These are phyloP conservation scores for Rutstroemia sp. DNA, from an alignment of 2,329 filamentous ascomycete genomes.

Conservation along the genomic window DNA sequence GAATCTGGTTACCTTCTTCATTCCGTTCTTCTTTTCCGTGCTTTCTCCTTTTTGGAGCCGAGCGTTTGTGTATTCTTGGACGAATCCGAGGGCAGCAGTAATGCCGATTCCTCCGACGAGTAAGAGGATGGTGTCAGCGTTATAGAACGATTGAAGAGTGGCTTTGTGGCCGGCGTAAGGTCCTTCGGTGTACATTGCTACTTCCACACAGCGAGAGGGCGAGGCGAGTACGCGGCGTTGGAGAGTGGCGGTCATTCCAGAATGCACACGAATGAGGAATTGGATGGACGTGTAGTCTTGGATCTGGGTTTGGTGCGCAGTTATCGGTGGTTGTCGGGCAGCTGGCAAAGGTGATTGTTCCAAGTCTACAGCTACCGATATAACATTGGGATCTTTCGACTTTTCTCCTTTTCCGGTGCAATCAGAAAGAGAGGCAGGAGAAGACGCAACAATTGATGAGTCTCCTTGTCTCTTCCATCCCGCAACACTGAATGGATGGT, in stretches of 20 bases:
- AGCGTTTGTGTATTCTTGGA: slow-evolving; percentile 16
- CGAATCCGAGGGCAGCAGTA: slow-evolving; percentile 3
- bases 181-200: not conserved
- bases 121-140: not conserved
- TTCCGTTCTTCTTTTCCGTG: not conserved
- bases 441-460: not conserved
- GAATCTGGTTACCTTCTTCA: slow-evolving; percentile 19
- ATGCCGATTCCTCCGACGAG: slow-evolving; percentile 2
- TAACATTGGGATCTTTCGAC: not conserved
- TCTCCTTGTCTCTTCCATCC: not conserved
- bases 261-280: slow-evolving; percentile 1
- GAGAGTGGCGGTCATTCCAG: not conserved
- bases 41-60: not conserved
- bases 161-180: slow-evolving; percentile 2
- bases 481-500: slow-evolving; percentile 6
- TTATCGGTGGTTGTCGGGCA: not conserved
- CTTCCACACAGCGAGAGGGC: not conserved
- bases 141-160: not conserved
- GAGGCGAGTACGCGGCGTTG: not conserved
- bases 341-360: not conserved
- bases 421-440: not conserved
- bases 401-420: not conserved
- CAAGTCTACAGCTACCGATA: not conserved
- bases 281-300: not conserved
- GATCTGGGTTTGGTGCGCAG: not conserved